Evolutionary conservation across 1,284 basidiomycete species (phyloP).

Genomic region (Trichosporon ovoides): DNA sequence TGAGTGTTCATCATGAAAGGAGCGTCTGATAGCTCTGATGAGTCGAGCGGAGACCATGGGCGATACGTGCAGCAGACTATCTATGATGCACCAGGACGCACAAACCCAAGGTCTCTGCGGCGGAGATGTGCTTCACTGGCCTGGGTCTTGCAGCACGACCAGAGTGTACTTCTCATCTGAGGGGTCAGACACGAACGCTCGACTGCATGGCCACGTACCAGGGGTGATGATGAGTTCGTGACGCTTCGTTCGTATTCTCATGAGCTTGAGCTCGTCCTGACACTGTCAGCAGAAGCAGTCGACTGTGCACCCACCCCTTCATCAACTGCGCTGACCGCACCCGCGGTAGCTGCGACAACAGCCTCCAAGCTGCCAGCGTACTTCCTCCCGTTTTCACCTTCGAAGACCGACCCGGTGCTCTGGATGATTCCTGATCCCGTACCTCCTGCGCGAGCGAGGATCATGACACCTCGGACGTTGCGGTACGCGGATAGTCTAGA

Average conservation of each 20-base stretch:
- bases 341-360: constrained; percentile 70
- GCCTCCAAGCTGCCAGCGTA: constrained; percentile 72
- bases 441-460: constrained; percentile 58
- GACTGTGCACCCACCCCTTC: constrained; percentile 25
- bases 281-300: neutral
- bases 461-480: constrained; percentile 79
- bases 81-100: neutral
- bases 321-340: constrained; percentile 57
- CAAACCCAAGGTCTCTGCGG: neutral
- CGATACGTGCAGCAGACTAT: neutral
- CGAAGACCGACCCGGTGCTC: constrained; percentile 77
- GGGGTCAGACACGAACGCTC: constrained; percentile 9
- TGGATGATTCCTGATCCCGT: constrained; percentile 59
- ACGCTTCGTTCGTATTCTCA: constrained; percentile 81
- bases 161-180: constrained; percentile 75
- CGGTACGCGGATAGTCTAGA: constrained; percentile 69
- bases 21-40: neutral
- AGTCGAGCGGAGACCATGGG: too few species aligned
- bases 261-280: constrained; percentile 79
- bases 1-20: neutral
- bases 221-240: constrained; percentile 94
- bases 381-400: constrained; percentile 72
- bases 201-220: constrained; percentile 54
- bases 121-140: constrained; percentile 16
- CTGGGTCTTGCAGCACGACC: constrained; percentile 74